Percentiles rank a stretch among this genome's conserved stretches.
Conservation (phyloP, 345 rosid species). For the Kernera saxatilis region DNA sequence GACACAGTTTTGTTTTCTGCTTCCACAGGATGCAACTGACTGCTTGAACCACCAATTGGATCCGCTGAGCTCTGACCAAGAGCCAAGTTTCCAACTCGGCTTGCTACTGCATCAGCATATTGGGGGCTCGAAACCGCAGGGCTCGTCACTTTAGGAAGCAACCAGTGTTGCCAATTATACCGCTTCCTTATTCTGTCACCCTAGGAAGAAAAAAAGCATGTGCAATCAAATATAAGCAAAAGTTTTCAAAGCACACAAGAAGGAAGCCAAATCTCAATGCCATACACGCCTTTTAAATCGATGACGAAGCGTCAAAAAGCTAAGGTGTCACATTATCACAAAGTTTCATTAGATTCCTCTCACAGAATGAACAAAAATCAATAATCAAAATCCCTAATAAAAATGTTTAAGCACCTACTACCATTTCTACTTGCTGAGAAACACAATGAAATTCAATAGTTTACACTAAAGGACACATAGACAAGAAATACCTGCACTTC, state of each 20-base stretch:
- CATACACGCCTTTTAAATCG: background rate
- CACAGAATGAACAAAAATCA: background rate
- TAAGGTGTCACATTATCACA: background rate
- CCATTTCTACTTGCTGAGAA: background rate
- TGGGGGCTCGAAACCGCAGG: constrained; percentile 8
- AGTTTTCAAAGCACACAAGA: background rate
- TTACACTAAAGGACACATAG: background rate
- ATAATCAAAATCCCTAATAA: background rate
- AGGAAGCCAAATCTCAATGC: background rate
- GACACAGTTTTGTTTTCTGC: background rate
- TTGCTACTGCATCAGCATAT: constrained; percentile 11
- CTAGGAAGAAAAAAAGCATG: constrained; percentile 31
- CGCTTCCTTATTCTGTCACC: constrained; percentile 72
- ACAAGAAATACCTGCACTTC: constrained; percentile 68
- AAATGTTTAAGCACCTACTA: background rate
- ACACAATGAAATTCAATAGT: background rate
- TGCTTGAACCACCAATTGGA: constrained; percentile 21
- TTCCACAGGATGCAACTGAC: constrained; percentile 10
- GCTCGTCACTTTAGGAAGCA: constrained; percentile 7
- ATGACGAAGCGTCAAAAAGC: too few relatives aligned
- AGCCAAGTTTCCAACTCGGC: constrained; percentile 3
- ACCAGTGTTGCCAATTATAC: constrained; percentile 60
- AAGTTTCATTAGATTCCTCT: background rate
- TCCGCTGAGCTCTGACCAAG: constrained; percentile 13
- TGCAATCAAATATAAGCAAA: background rate